Percentiles rank a stretch among this genome's conserved stretches.
These are phyloP conservation scores for Syzygium syzygioides DNA, from an alignment of 441 rosid genomes.

Conservation along the genomic window DNA sequence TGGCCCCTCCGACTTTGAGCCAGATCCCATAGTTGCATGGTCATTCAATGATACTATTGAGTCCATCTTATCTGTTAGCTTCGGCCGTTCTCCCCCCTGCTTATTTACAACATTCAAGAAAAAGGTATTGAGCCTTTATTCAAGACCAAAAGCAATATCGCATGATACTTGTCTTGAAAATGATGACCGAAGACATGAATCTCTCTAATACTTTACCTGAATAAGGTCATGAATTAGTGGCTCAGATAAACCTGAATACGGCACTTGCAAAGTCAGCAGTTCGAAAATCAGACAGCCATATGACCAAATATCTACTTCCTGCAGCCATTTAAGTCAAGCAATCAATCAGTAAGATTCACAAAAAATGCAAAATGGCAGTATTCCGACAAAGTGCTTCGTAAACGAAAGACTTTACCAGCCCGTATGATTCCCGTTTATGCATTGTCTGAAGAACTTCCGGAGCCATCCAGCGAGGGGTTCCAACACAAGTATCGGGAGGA, in stretches of 20 bases:
- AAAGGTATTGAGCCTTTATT: background rate
- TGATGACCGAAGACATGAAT: background rate
- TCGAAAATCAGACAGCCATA: conserved; percentile 87
- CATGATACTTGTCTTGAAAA: background rate
- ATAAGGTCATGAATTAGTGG: conserved; percentile 61
- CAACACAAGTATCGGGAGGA: conserved; percentile 83
- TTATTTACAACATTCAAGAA: background rate
- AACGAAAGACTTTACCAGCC: conserved; percentile 49
- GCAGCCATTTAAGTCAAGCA: conserved; percentile 20
- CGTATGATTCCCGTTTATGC: conserved; percentile 54
- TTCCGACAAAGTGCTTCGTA: background rate
- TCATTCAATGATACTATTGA: conserved; percentile 29
- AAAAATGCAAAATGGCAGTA: background rate
- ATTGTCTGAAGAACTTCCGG: conserved; percentile 86
- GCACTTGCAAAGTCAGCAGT: conserved; percentile 75
- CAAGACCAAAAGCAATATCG: background rate
- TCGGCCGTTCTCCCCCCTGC: conserved; percentile 76
- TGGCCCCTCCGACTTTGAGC: conserved; percentile 24
- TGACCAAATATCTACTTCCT: conserved; percentile 98
- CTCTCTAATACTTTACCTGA: conserved; percentile 32
- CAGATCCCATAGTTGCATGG: conserved; percentile 18
- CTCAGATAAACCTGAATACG: conserved; percentile 63
- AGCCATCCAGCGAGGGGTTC: conserved; percentile 99
- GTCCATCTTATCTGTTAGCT: conserved; percentile 52
- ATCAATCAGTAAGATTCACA: background rate